Conservation (phyloP, 371 early-diverging fungal genomes). For the Umbelopsis sp. region DNA sequence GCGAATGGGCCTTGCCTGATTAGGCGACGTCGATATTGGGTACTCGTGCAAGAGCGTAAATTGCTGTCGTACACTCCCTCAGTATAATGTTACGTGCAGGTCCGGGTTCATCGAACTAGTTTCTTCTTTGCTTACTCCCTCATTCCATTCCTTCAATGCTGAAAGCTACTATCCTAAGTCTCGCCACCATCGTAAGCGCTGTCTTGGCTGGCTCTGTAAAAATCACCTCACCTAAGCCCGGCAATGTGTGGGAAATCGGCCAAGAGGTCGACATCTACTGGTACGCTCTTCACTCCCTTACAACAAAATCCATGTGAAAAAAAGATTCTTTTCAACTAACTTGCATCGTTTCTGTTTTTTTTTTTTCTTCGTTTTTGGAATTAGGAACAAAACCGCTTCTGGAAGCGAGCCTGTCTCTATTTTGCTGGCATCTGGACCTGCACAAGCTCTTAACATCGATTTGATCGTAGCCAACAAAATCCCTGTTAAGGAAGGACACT, state of each 20-base stretch:
- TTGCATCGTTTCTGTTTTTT: too few species aligned
- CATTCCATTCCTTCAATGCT: conserved; percentile 19
- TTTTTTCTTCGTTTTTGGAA: background rate
- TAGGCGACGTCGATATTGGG: background rate
- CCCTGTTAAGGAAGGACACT: conserved; percentile 32
- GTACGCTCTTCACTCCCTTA: conserved; percentile 23
- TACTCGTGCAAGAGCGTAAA: conserved; percentile 3
- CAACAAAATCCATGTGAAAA: background rate
- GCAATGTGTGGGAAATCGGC: conserved; percentile 36
- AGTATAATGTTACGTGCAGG: background rate
- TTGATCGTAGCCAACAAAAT: conserved; percentile 43
- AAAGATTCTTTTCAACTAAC: background rate
- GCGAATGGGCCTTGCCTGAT: background rate
- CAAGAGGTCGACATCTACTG: conserved; percentile 45
- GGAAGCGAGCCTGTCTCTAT: conserved; percentile 28
- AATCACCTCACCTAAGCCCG: conserved; percentile 35
- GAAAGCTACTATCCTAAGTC: conserved; percentile 3
- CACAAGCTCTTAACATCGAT: conserved; percentile 38
- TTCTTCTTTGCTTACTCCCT: conserved; percentile 2
- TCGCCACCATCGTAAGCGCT: conserved; percentile 6
- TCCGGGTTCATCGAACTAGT: background rate
- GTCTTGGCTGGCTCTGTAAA: conserved; percentile 32
- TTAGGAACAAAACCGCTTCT: background rate
- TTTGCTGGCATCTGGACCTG: conserved; percentile 47
- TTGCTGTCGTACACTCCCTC: background rate